Base-by-base conservation (phyloP, 2,329 filamentous ascomycete species). In the Aspergillus flavus region DNA sequence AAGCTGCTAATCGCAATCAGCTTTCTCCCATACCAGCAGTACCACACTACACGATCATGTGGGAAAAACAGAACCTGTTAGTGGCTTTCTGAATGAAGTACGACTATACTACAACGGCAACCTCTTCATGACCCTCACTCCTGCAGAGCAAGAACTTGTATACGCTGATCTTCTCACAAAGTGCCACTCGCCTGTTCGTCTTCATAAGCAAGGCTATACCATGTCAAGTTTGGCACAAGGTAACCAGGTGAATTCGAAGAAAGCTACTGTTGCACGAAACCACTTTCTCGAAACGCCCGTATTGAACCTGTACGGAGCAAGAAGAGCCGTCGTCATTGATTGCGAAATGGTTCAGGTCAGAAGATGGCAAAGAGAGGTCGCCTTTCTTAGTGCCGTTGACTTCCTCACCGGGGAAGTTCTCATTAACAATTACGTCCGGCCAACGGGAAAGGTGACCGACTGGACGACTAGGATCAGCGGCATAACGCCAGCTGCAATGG, bases 341-440 rank as follows among this genome's bases (percentile, higher is more conserved):
- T 84, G 82, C 63, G 82, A 85, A 68, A 84, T 84, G 82, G 81
- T 81, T 6, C 72, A 69, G 16, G 69, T 81, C 1, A 59, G 45
- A 2, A 67, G 74, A 11, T 72, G 74, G 4, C 52, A 45, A 12
- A 28, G 65, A 45, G 76, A 76, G 63, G 64, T 78, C 4, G 78
- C 79, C n/a, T 75, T 73, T 12, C 58, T 83, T 11, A 77, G 72
- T 32, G 79, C 72, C 9, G 71, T 82, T 41, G 83, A 85, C 69
- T 81, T 80, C 57, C 59, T 85, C 32, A 82, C 81, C 3, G 81
- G 82, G 7, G 76, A 80, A n/a, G 64, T 81, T 3, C 71, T 86
- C 19, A 75, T 85, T 30, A 70, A 84, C 64, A 70, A 68, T 14
- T 76, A 80, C 32, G 79, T 86, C 3, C 48, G 71, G 7, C 82